phyloP scores from a whole-genome alignment of 1,284 basidiomycete species.

The Apiotrichum siamense region DNA sequence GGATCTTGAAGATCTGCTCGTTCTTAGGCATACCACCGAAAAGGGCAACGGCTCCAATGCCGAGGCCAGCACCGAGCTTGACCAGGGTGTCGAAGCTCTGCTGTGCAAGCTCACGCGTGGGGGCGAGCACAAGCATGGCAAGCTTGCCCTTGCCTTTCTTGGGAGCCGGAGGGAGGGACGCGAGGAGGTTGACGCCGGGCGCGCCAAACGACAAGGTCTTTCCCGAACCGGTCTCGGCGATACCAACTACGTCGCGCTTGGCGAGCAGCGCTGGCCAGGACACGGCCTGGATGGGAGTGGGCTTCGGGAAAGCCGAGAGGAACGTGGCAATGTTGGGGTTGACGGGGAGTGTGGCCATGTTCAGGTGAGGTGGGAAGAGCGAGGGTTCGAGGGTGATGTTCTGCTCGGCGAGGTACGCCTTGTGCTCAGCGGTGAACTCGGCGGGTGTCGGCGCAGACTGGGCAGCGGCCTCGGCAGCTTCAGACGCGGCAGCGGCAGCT shows the following conservation, averaged over 20 bases:
- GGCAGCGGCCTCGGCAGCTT: slow-evolving; percentile 28
- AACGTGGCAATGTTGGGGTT: slow-evolving; percentile 59
- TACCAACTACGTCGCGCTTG: slow-evolving; percentile 85
- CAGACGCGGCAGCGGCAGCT: slow-evolving; percentile 21
- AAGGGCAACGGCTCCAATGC: slow-evolving; percentile 74
- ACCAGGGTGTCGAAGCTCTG: slow-evolving; percentile 86
- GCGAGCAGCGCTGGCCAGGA: slow-evolving; percentile 85
- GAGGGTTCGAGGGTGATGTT: slow-evolving; percentile 63
- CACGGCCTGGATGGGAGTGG: slow-evolving; percentile 93
- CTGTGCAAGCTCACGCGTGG: slow-evolving; percentile 88
- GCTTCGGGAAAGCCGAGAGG: slow-evolving; percentile 70
- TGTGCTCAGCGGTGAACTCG: slow-evolving; percentile 49
- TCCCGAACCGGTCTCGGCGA: slow-evolving; percentile 95
- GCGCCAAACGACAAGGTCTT: slow-evolving; percentile 97
- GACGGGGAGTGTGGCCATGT: slow-evolving; percentile 66
- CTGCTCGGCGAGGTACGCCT: slow-evolving; percentile 64
- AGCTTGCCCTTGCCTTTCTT: slow-evolving; percentile 49
- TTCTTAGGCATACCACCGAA: slow-evolving; percentile 90
- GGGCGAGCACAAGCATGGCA: slow-evolving; percentile 79
- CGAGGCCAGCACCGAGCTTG: slow-evolving; percentile 68
- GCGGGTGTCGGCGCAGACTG: slow-evolving; percentile 18
- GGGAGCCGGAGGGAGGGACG: slow-evolving; percentile 16
- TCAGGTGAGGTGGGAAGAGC: slow-evolving; percentile 63
- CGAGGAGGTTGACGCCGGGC: slow-evolving; percentile 61
- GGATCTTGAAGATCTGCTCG: slow-evolving; percentile 62